These are phyloP conservation scores for Citrus mangshanensis DNA, from an alignment of 345 rosid genomes.

Conservation along the genomic window DNA sequence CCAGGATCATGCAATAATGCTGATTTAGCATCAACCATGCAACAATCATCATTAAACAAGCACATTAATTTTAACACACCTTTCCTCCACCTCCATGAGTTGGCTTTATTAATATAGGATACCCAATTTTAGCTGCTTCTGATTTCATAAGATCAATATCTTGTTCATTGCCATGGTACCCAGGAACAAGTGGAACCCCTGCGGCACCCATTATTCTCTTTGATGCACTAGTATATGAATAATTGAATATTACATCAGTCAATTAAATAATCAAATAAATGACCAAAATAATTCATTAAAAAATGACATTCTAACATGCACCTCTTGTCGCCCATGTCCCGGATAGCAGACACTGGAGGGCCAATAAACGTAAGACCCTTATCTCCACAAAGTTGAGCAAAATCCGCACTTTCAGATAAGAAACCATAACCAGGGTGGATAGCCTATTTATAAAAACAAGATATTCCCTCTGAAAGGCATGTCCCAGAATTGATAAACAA, in stretches of 20 bases:
- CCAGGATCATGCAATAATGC: not conserved
- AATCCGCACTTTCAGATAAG: constrained; percentile 81
- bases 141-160: constrained; percentile 76
- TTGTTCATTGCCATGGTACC: constrained; percentile 89
- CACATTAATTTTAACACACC: constrained; percentile 35
- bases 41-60: not conserved
- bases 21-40: not conserved
- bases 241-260: constrained; percentile 10
- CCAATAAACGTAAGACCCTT: constrained; percentile 80
- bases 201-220: constrained; percentile 99
- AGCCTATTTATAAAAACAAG: constrained; percentile 49
- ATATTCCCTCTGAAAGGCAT: constrained; percentile 19
- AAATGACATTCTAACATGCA: constrained; percentile 8
- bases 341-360: constrained; percentile 88
- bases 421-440: constrained; percentile 93
- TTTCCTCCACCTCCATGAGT: constrained; percentile 98
- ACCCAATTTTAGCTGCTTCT: constrained; percentile 89
- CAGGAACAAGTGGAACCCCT: constrained; percentile 92
- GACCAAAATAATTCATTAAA: not conserved
- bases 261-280: not conserved
- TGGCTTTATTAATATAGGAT: constrained; percentile 84
- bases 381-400: constrained; percentile 81
- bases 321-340: constrained; percentile 99
- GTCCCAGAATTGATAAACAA: constrained; percentile 7
- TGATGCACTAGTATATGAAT: constrained; percentile 59